A percentile compares a stretch with the other conserved stretches of the same genome.
Conservation (phyloP, 192 early-diverging fungal genomes). For the Umbelopsis sp. region DNA sequence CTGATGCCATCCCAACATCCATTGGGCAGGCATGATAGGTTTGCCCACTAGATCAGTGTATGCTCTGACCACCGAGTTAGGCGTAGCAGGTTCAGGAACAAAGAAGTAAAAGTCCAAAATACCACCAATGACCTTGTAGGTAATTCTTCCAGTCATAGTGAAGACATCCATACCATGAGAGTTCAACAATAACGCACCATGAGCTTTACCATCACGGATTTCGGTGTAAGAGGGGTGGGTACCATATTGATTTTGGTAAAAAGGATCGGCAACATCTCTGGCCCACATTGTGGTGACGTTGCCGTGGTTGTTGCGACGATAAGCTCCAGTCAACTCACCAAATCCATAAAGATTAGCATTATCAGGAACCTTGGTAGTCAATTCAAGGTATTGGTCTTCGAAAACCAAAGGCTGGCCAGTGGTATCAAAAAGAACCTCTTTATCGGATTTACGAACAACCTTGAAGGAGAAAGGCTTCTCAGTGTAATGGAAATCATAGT, state of each 20-base stretch:
- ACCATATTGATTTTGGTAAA: constrained; percentile 63
- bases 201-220: constrained; percentile 53
- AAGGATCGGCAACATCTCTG: constrained; percentile 37
- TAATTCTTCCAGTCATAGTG: constrained; percentile 43
- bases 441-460: constrained; percentile 41
- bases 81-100: constrained; percentile 46
- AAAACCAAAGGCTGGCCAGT: constrained; percentile 52
- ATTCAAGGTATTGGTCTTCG: constrained; percentile 68
- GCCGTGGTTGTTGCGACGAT: constrained; percentile 44
- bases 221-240: constrained; percentile 68
- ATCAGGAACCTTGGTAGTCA: constrained; percentile 55
- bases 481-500: constrained; percentile 31
- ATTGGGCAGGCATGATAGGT: constrained; percentile 51
- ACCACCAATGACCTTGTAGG: constrained; percentile 69
- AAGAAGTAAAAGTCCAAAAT: constrained; percentile 66
- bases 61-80: constrained; percentile 48
- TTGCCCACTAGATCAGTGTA: constrained; percentile 69
- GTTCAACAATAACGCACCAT: constrained; percentile 60
- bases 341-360: constrained; percentile 71
- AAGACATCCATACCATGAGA: constrained; percentile 73
- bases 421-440: constrained; percentile 47
- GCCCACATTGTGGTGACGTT: constrained; percentile 24
- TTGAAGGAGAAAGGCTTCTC: constrained; percentile 48
- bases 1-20: constrained; percentile 39
- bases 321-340: constrained; percentile 60